Conservation (phyloP, 768 basidiomycete genomes). For the Kwoniella dendrophila region DNA sequence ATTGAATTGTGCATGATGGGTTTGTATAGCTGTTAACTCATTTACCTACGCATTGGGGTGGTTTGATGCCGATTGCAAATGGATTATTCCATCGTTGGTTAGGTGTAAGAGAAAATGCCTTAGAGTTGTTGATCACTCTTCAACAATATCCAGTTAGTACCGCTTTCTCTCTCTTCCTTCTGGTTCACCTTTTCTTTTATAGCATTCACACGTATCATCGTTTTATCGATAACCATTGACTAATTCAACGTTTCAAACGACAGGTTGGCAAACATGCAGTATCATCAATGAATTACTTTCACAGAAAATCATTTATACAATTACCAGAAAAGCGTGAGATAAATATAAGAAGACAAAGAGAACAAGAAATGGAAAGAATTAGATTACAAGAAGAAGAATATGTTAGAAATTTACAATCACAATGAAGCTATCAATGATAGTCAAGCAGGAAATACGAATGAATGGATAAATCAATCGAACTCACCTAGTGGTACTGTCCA, state of each 20-base stretch:
- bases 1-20: not conserved
- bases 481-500: slow-evolving; percentile 27
- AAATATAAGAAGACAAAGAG: slow-evolving; percentile 7
- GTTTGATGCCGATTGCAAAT: slow-evolving; percentile 81
- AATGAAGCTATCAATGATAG: too few species aligned
- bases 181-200: not conserved
- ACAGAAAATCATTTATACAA: slow-evolving; percentile 40
- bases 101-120: slow-evolving; percentile 71
- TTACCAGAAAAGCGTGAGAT: slow-evolving; percentile 28
- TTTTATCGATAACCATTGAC: not conserved
- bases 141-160: slow-evolving; percentile 70
- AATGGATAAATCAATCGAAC: not conserved
- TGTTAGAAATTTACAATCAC: too few species aligned
- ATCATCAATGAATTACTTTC: slow-evolving; percentile 42
- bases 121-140: slow-evolving; percentile 80
- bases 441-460: too few species aligned
- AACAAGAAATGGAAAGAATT: slow-evolving; percentile 11
- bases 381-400: slow-evolving; percentile 11
- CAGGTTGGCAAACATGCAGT: slow-evolving; percentile 48
- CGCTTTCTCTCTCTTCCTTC: not conserved
- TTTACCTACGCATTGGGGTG: slow-evolving; percentile 74
- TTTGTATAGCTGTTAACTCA: slow-evolving; percentile 72
- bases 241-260: not conserved
- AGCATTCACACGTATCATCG: too few species aligned
- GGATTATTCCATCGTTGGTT: slow-evolving; percentile 87